These are phyloP conservation scores for Amanita exitialis DNA, from an alignment of 768 basidiomycete genomes.

Conservation along the genomic window DNA sequence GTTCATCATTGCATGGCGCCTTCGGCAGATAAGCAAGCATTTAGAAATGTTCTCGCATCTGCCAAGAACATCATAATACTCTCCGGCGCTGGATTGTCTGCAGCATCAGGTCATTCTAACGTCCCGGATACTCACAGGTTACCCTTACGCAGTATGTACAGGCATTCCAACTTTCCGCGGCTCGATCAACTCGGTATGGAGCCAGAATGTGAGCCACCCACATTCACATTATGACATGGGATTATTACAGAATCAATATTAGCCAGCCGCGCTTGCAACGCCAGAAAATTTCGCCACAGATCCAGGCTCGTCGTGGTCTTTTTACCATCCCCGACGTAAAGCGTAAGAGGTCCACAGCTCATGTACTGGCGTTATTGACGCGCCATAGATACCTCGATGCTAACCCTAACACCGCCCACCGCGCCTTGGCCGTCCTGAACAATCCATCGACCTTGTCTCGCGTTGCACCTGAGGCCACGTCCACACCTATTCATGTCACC, in stretches of 20 bases:
- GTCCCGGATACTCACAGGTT: background rate
- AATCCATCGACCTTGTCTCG: conserved; percentile 23
- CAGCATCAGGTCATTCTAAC: conserved; percentile 39
- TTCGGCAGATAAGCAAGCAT: conserved; percentile 12
- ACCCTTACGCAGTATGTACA: conserved; percentile 5
- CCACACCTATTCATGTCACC: conserved; percentile 35
- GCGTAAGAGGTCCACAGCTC: conserved; percentile 19
- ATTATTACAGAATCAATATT: conserved; percentile 18
- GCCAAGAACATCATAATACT: conserved; percentile 30
- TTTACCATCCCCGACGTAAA: conserved; percentile 54
- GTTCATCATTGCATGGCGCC: conserved; percentile 1
- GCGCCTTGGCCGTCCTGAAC: conserved; percentile 36
- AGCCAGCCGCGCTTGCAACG: conserved; percentile 39
- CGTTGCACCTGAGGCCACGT: conserved; percentile 32
- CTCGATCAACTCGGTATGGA: background rate
- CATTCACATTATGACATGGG: conserved; percentile 34
- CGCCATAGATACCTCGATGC: conserved; percentile 33
- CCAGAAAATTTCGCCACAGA: conserved; percentile 38
- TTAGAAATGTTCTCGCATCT: conserved; percentile 12
- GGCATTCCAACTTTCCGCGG: conserved; percentile 7
- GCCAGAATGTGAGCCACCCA: background rate
- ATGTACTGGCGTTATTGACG: conserved; percentile 5
- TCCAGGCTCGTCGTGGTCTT: conserved; percentile 50
- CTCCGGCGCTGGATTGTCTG: conserved; percentile 55
- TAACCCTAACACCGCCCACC: conserved; percentile 47